These are phyloP conservation scores for Wilcoxina mikolae DNA, from an alignment of 495 filamentous ascomycete species.

Conservation along the genomic window DNA sequence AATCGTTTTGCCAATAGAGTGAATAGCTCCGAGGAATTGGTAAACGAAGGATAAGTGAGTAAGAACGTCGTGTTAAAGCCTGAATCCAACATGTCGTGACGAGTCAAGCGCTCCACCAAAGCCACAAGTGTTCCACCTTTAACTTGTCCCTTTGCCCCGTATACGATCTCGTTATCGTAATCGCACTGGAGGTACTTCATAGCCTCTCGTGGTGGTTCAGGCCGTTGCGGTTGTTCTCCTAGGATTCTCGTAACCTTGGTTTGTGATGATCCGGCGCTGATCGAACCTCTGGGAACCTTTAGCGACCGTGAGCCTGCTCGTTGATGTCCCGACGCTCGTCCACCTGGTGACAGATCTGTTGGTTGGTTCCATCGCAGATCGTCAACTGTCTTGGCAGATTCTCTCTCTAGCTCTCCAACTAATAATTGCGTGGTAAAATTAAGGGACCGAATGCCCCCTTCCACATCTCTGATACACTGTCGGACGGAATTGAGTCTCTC, in stretches of 20 bases:
- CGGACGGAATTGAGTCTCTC: conserved; percentile 67
- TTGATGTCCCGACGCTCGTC: conserved; percentile 29
- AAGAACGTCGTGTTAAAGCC: conserved; percentile 96
- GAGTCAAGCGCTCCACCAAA: conserved; percentile 88
- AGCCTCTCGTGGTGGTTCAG: conserved; percentile 43
- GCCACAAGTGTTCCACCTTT: conserved; percentile 80
- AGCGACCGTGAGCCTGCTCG: conserved; percentile 34
- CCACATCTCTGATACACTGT: conserved; percentile 58
- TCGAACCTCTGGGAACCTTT: conserved; percentile 10
- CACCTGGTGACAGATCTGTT: not conserved
- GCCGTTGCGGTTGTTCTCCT: conserved; percentile 59
- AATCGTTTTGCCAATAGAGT: conserved; percentile 84
- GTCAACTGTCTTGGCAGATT: conserved; percentile 19
- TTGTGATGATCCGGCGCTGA: conserved; percentile 25
- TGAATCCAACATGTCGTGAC: conserved; percentile 90
- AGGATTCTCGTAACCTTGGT: conserved; percentile 82
- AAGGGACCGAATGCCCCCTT: conserved; percentile 73
- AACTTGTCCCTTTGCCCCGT: conserved; percentile 64
- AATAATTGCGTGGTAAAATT: conserved; percentile 76
- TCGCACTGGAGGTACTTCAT: conserved; percentile 78
- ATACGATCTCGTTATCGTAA: conserved; percentile 76
- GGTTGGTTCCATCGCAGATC: not conserved
- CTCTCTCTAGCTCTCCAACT: conserved; percentile 56
- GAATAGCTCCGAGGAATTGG: conserved; percentile 75
- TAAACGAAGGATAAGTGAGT: conserved; percentile 91